These are phyloP conservation scores for Aureobasidium sp. DNA, from an alignment of 2,329 filamentous ascomycete species.

Conservation along the genomic window DNA sequence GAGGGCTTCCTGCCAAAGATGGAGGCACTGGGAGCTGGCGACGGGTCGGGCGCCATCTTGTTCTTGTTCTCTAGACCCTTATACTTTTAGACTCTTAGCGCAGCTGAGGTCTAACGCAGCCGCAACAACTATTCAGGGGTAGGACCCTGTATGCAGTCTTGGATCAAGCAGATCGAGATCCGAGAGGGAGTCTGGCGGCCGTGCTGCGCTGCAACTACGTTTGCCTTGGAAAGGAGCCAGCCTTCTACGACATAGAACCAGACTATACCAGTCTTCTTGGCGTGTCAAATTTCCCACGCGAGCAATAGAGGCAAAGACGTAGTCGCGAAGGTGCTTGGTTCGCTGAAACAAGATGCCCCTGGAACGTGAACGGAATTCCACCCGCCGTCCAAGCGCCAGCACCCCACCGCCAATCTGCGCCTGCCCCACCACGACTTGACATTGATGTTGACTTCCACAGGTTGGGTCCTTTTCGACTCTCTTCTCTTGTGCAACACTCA, in stretches of 20 bases:
- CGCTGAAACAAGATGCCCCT: not conserved
- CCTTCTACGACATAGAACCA: slow-evolving; percentile 10
- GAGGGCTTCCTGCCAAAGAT: slow-evolving; percentile 13
- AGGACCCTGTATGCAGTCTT: slow-evolving; percentile 1
- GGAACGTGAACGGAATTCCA: not conserved
- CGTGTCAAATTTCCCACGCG: slow-evolving; percentile 7
- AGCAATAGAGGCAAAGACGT: not conserved
- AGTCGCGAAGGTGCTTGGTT: not conserved
- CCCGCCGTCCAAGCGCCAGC: not conserved
- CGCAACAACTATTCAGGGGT: slow-evolving; percentile 4
- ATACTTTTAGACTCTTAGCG: not conserved
- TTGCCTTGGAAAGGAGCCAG: not conserved
- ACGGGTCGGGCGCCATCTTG: slow-evolving; percentile 16
- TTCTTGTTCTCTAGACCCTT: not conserved
- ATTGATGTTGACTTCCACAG: not conserved
- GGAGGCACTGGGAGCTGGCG: slow-evolving; percentile 14
- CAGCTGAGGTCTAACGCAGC: not conserved
- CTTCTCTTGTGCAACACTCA: not conserved
- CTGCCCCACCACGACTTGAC: slow-evolving; percentile 3
- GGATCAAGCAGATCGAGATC: not conserved
- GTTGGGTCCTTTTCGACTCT: not conserved
- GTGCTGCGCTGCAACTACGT: not conserved
- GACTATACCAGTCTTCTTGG: not conserved
- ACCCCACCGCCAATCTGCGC: not conserved
- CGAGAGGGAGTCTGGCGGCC: not conserved